Evolutionary conservation across 2,329 filamentous ascomycete genomes (phyloP).

Genomic region (Phyllosticta citriasiana): DNA sequence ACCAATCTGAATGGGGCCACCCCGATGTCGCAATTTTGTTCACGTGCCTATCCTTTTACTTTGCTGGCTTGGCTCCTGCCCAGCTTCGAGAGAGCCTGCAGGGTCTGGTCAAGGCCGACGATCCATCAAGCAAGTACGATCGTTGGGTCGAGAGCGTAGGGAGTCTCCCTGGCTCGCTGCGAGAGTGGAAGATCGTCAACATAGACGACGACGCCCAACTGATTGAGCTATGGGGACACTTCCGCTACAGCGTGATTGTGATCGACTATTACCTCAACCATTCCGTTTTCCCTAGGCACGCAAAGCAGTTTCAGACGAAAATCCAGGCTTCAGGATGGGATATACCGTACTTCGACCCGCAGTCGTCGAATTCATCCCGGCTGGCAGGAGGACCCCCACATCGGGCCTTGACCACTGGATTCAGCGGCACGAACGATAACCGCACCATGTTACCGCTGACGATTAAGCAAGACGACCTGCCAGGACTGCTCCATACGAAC

Average conservation of each 20-base stretch:
- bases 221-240: constrained; percentile 38
- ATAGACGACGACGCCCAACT: constrained; percentile 45
- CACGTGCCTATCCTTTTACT: constrained; percentile 50
- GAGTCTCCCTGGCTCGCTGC: constrained; percentile 36
- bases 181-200: constrained; percentile 50
- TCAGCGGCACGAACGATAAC: constrained; percentile 63
- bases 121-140: constrained; percentile 48
- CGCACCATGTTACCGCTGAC: constrained; percentile 49
- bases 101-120: constrained; percentile 44
- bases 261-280: constrained; percentile 58
- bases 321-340: constrained; percentile 60
- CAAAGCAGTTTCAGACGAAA: constrained; percentile 55
- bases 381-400: background rate
- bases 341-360: constrained; percentile 38
- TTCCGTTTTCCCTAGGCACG: constrained; percentile 55
- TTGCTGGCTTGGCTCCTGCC: constrained; percentile 40
- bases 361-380: background rate
- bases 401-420: constrained; percentile 49
- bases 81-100: constrained; percentile 45
- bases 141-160: constrained; percentile 40
- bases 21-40: constrained; percentile 44
- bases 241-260: constrained; percentile 41
- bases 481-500: constrained; percentile 48
- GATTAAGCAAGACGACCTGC: constrained; percentile 52
- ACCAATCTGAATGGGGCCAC: constrained; percentile 57